Percentiles rank a stretch among this genome's conserved stretches.
Conservation (phyloP, 192 early-diverging fungal genomes). For the Geranomyces michiganensis region DNA sequence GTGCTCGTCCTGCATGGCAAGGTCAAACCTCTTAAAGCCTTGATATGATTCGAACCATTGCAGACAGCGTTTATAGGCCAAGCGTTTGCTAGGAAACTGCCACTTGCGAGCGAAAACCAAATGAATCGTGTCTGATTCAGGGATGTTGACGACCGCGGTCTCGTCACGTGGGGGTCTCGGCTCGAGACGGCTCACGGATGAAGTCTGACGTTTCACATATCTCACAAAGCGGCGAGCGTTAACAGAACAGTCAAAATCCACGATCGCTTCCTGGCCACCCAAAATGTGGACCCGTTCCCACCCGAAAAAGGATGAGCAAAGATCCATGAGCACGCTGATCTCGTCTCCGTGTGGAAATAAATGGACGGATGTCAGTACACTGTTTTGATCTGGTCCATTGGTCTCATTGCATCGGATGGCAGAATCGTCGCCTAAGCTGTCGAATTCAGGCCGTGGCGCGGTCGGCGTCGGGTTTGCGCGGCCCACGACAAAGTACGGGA, state of each 20-base stretch:
- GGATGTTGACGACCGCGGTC: too few relatives aligned
- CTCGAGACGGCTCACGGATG: background rate
- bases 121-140: too few relatives aligned
- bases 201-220: background rate
- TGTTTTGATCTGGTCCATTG: background rate
- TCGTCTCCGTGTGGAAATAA: constrained; percentile 24
- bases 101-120: too few relatives aligned
- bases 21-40: too few relatives aligned
- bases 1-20: too few relatives aligned
- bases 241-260: background rate
- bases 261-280: constrained; percentile 7
- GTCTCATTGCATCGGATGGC: too few relatives aligned
- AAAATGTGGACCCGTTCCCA: constrained; percentile 3
- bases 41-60: too few relatives aligned
- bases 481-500: constrained; percentile 19
- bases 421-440: background rate
- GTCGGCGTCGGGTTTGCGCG: constrained; percentile 11
- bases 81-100: too few relatives aligned
- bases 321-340: constrained; percentile 15
- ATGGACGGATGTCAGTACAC: background rate
- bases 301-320: constrained; percentile 24
- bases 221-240: background rate
- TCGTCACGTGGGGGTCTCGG: background rate
- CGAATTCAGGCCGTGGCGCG: constrained; percentile 7
- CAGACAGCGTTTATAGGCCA: too few relatives aligned